A percentile compares a stretch with the other conserved stretches of the same genome.
Conservation (phyloP, 2,329 filamentous ascomycete genomes). For the Curvularia sp. region DNA sequence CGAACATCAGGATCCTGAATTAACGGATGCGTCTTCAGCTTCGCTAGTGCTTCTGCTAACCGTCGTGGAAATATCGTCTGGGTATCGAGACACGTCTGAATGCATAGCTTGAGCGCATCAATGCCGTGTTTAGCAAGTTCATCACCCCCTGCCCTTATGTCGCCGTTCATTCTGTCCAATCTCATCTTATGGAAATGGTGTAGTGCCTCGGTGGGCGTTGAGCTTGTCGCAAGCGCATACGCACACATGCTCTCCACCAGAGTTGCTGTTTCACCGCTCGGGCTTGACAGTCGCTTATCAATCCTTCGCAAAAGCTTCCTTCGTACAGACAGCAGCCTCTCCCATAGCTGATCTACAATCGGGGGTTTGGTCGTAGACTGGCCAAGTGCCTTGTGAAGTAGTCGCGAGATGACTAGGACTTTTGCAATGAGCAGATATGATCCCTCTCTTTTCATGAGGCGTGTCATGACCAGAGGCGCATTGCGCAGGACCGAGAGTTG, state of each 20-base stretch:
- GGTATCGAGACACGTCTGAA: slow-evolving; percentile 77
- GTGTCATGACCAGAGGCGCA: slow-evolving; percentile 61
- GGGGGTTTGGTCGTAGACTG: slow-evolving; percentile 58
- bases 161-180: slow-evolving; percentile 69
- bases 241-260: slow-evolving; percentile 80
- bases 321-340: slow-evolving; percentile 68
- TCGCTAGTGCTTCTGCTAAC: slow-evolving; percentile 72
- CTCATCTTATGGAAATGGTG: slow-evolving; percentile 79
- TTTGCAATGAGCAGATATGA: slow-evolving; percentile 67
- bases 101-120: slow-evolving; percentile 73
- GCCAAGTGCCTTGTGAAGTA: slow-evolving; percentile 76
- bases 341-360: slow-evolving; percentile 69
- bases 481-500: slow-evolving; percentile 66
- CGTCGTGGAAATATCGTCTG: slow-evolving; percentile 76
- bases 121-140: slow-evolving; percentile 64
- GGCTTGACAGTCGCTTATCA: slow-evolving; percentile 59
- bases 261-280: slow-evolving; percentile 49
- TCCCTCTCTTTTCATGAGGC: slow-evolving; percentile 60
- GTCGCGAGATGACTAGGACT: slow-evolving; percentile 72
- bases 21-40: slow-evolving; percentile 73
- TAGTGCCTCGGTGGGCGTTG: slow-evolving; percentile 79
- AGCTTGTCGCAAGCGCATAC: slow-evolving; percentile 81
- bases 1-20: slow-evolving; percentile 74
- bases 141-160: slow-evolving; percentile 61
- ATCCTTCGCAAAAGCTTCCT: slow-evolving; percentile 70